Percentiles rank a stretch among this genome's conserved stretches.
Conservation (phyloP, 305 asterid species). For the Withania somnifera region DNA sequence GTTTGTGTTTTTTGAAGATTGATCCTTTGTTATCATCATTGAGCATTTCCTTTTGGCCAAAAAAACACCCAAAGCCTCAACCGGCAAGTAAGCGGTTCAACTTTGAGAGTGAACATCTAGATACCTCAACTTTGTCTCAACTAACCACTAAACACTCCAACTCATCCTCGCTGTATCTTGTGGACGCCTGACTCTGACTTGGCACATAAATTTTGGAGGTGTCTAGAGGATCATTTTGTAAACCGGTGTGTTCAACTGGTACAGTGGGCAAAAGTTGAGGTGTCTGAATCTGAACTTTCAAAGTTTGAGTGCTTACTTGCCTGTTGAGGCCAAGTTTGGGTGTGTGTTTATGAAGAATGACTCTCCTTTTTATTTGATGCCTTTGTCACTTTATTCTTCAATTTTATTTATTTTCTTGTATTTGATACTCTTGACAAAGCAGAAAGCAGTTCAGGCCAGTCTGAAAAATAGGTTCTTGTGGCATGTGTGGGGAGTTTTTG, state of each 20-base stretch:
- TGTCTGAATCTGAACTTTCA: background rate
- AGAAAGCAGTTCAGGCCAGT: constrained; percentile 95
- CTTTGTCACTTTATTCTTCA: background rate
- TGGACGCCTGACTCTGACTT: background rate
- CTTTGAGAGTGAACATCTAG: background rate
- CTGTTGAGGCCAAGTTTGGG: background rate
- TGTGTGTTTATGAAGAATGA: background rate
- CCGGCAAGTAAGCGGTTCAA: background rate
- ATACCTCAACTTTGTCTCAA: background rate
- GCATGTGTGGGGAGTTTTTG: constrained; percentile 99
- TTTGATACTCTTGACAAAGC: constrained; percentile 10
- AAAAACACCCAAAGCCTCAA: background rate
- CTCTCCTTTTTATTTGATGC: background rate
- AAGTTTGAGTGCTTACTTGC: background rate
- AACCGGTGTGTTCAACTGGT: background rate
- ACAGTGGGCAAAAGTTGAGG: background rate
- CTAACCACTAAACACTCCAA: background rate
- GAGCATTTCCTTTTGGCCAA: background rate
- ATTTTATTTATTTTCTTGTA: background rate
- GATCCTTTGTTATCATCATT: background rate
- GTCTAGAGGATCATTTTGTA: background rate
- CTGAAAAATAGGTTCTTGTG: constrained; percentile 96
- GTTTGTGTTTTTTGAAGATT: constrained; percentile 15
- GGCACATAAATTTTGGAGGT: background rate
- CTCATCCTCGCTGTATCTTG: background rate